Evolutionary conservation across 2,329 filamentous ascomycete species (phyloP).

Genomic region (Tolypocladium ophioglossoides): DNA sequence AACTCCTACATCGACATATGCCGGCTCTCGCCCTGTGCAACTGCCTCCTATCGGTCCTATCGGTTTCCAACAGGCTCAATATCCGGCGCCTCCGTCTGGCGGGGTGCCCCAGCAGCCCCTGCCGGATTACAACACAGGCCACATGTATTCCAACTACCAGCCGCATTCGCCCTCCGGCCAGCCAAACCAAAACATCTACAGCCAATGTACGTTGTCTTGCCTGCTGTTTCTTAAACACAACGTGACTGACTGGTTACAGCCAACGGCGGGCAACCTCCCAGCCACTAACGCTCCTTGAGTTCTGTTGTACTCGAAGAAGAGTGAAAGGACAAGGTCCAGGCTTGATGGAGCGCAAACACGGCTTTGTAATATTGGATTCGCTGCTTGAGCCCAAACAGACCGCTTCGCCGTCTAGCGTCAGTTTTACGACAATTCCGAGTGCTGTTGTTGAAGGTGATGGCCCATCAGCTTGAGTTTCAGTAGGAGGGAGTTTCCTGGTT

Average conservation of each 20-base stretch:
- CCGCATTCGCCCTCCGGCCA: constrained; percentile 49
- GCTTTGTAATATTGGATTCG: background rate
- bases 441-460: background rate
- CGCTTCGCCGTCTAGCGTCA: background rate
- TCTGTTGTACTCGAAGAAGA: background rate
- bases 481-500: background rate
- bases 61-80: constrained; percentile 60
- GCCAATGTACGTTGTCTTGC: constrained; percentile 35
- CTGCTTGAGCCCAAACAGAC: background rate
- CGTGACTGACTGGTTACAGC: background rate
- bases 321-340: background rate
- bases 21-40: constrained; percentile 49
- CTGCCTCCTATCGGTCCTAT: constrained; percentile 61
- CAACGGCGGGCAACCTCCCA: constrained; percentile 6
- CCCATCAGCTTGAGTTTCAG: background rate
- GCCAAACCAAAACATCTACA: constrained; percentile 48
- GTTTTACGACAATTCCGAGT: background rate
- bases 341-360: background rate
- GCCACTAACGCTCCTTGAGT: background rate
- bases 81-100: constrained; percentile 49
- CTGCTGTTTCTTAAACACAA: background rate
- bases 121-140: constrained; percentile 42
- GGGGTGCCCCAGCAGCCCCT: constrained; percentile 40
- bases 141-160: constrained; percentile 48
- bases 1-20: constrained; percentile 40